Percentiles rank a stretch among this genome's conserved stretches.
Conservation (phyloP, 768 basidiomycete species). For the Lactarius indigo region DNA sequence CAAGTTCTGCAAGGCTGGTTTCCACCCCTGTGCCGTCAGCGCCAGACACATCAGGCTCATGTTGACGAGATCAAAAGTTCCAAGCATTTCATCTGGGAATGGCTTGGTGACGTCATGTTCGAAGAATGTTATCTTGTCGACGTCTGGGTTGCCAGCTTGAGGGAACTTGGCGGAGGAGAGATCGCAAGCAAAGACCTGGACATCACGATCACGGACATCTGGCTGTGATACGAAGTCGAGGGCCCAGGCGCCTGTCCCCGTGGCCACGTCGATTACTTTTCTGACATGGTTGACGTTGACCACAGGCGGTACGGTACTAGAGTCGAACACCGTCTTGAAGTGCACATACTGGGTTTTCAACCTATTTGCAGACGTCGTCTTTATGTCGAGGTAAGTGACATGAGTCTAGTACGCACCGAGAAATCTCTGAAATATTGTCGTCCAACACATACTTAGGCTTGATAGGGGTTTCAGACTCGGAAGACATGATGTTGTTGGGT, state of each 20-base stretch:
- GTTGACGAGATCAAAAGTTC: not conserved
- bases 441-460: not conserved
- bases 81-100: not conserved
- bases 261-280: not conserved
- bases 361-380: not conserved
- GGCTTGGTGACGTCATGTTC: slow-evolving; percentile 3
- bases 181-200: not conserved
- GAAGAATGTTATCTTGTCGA: not conserved
- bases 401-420: not conserved
- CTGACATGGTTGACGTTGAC: not conserved
- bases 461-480: too few species aligned
- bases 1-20: not conserved
- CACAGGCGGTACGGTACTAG: not conserved
- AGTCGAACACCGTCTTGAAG: not conserved
- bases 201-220: not conserved
- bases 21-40: not conserved
- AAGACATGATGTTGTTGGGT: too few species aligned
- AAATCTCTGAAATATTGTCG: not conserved
- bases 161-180: not conserved
- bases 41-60: not conserved
- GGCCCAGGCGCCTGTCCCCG: not conserved
- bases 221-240: not conserved
- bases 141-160: not conserved
- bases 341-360: not conserved
- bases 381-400: not conserved